These are phyloP conservation scores for Boletus vinaceobasis DNA, from an alignment of 768 basidiomycete genomes.

Conservation along the genomic window DNA sequence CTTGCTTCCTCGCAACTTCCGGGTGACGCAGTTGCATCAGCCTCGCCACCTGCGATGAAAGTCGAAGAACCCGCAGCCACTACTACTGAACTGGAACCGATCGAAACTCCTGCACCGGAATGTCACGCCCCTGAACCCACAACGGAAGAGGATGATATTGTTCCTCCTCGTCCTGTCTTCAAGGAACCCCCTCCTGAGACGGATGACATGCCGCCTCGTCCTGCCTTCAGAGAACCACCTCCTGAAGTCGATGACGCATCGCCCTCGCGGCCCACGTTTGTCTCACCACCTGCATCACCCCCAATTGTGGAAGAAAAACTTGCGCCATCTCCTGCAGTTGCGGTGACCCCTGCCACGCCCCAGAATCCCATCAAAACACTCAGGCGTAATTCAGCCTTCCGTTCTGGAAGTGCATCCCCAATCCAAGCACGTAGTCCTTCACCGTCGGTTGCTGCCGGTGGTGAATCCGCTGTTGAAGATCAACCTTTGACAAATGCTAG, in stretches of 20 bases:
- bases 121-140: background rate
- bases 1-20: conserved; percentile 34
- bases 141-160: conserved; percentile 12
- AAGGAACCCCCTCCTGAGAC: conserved; percentile 56
- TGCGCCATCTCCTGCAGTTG: conserved; percentile 31
- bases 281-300: conserved; percentile 25
- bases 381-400: conserved; percentile 34
- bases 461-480: conserved; percentile 31
- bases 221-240: conserved; percentile 61
- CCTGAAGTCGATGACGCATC: conserved; percentile 49
- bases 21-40: conserved; percentile 6
- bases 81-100: conserved; percentile 15
- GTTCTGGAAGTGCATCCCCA: conserved; percentile 34
- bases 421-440: conserved; percentile 41
- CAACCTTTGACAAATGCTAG: conserved; percentile 32
- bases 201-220: conserved; percentile 35
- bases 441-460: conserved; percentile 29
- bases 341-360: conserved; percentile 46
- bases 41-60: conserved; percentile 13
- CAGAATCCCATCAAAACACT: conserved; percentile 48
- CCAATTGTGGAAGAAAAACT: conserved; percentile 22
- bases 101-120: conserved; percentile 4
- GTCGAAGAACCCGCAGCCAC: conserved; percentile 18
- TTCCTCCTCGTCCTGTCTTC: conserved; percentile 45
- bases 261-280: conserved; percentile 16